Evolutionary conservation across 2,329 filamentous ascomycete species (phyloP).

Genomic region (Colletotrichum chlorophyti): DNA sequence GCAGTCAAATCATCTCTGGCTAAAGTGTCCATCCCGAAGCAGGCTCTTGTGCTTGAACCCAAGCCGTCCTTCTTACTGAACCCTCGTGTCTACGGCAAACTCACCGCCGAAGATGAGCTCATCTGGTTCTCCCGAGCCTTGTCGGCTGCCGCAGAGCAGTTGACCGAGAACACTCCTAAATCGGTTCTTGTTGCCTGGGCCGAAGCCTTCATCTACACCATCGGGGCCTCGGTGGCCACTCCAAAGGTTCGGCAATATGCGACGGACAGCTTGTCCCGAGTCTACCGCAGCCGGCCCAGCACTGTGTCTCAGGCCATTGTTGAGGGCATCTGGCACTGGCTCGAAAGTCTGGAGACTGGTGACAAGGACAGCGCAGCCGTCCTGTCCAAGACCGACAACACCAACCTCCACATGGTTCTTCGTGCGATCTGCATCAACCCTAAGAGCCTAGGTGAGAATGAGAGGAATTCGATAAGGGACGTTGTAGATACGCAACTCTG

Average conservation of each 20-base stretch:
- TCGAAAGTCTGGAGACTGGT: constrained; percentile 68
- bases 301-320: constrained; percentile 69
- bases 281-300: constrained; percentile 67
- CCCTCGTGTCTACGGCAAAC: constrained; percentile 82
- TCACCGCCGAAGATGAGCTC: constrained; percentile 77
- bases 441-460: constrained; percentile 54
- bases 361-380: constrained; percentile 80
- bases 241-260: constrained; percentile 70
- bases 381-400: constrained; percentile 68
- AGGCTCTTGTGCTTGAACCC: constrained; percentile 73
- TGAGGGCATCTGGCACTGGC: constrained; percentile 81
- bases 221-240: constrained; percentile 68
- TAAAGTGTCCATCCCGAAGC: constrained; percentile 67
- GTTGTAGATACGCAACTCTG: constrained; percentile 71
- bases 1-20: constrained; percentile 51
- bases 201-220: constrained; percentile 81
- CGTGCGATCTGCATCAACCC: constrained; percentile 68
- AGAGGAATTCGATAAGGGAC: constrained; percentile 46
- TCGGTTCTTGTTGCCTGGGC: constrained; percentile 76
- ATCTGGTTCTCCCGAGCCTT: constrained; percentile 79
- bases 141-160: constrained; percentile 61
- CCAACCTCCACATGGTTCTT: constrained; percentile 67
- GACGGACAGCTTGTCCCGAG: constrained; percentile 63
- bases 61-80: constrained; percentile 91
- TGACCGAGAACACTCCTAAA: constrained; percentile 55